Percentiles rank a stretch among this genome's conserved stretches.
phyloP scores from a whole-genome alignment of 2,329 filamentous ascomycete species.

The Sporothrix luriei region DNA sequence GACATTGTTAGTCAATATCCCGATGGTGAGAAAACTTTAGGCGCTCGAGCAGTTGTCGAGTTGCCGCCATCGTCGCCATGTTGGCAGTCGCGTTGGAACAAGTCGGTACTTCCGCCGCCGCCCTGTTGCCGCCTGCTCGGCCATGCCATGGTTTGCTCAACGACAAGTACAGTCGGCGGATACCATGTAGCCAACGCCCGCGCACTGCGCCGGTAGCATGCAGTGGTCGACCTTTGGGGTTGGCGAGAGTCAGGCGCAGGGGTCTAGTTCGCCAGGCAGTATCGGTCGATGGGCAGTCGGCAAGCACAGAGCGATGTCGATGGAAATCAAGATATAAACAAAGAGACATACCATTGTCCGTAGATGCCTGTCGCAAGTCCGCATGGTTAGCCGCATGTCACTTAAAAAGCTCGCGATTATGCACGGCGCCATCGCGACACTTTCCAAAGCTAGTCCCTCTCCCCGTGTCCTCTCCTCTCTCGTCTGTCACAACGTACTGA shows the following conservation, averaged over 20 bases:
- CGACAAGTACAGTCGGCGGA: neutral
- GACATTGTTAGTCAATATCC: neutral
- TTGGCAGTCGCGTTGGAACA: neutral
- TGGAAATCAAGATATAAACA: neutral
- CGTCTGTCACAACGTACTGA: conserved; percentile 55
- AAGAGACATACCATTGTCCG: conserved; percentile 67
- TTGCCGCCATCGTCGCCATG: neutral
- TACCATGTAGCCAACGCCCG: neutral
- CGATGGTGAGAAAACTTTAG: too few relatives aligned
- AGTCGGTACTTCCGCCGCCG: neutral
- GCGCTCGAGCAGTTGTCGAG: conserved; percentile 1
- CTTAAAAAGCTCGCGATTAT: neutral
- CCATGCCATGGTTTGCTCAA: neutral
- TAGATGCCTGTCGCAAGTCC: conserved; percentile 62
- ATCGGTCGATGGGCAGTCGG: neutral
- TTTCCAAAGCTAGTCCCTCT: neutral
- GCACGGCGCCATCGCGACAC: neutral
- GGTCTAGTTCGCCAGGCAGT: neutral
- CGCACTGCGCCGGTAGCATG: too few relatives aligned
- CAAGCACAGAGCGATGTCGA: neutral
- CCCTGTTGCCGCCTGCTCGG: neutral
- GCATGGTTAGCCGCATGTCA: conserved; percentile 30
- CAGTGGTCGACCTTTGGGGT: neutral
- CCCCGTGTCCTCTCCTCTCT: conserved; percentile 19
- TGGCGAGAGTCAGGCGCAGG: neutral